Base-by-base conservation (phyloP, 768 basidiomycete species). In the Rhodotorula taiwanensis region DNA sequence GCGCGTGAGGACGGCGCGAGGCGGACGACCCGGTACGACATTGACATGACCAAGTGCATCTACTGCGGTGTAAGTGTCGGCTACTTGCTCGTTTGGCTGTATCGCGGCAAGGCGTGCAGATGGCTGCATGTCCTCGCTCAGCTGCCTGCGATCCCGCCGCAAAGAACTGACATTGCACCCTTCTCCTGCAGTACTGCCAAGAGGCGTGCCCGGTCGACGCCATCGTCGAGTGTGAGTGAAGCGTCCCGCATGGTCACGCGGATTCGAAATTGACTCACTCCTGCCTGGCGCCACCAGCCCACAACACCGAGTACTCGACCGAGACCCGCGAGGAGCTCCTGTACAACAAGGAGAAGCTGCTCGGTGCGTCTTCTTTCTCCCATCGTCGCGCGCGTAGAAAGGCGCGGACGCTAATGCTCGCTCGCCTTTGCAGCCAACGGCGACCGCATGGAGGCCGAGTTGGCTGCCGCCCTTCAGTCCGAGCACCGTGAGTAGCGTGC, bases 1-100 rank as follows among this genome's bases (percentile, higher is more conserved):
- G 85, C 92, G 58, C 86, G 95, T 68, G 80, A 85, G 77, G 95
- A 99, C 75, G 95, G 95, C 48, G 93, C 90, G 57, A 83, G 95
- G 74, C 83, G 90, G 78, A 99, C 95, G 61, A 98, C 95, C 34
- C 89, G 90, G 85, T 99, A 98, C 72, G 95, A 98, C 78, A 92
- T 98, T 72, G 95, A 99, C 76, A 99, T 99, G 95, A 99, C 95
- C 63, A 98, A 80, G 81, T 98, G 95, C 79, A 99, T 99, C 74
- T 99, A 99, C 80, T 99, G 95, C 77, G 95, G 95, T 57, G 68
- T 69, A n/a, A 41, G 68, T 65, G 18, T n/a, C n/a, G n/a, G n/a
- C n/a, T n/a, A n/a, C n/a, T n/a, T n/a, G 9, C 48, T 18, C 15
- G 10, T 33, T 23, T 7, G 21, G 5, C 31, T 5, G 3, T 5